Evolutionary conservation across 139 green algal species (phyloP).

Genomic region (Chlorella sp.): DNA sequence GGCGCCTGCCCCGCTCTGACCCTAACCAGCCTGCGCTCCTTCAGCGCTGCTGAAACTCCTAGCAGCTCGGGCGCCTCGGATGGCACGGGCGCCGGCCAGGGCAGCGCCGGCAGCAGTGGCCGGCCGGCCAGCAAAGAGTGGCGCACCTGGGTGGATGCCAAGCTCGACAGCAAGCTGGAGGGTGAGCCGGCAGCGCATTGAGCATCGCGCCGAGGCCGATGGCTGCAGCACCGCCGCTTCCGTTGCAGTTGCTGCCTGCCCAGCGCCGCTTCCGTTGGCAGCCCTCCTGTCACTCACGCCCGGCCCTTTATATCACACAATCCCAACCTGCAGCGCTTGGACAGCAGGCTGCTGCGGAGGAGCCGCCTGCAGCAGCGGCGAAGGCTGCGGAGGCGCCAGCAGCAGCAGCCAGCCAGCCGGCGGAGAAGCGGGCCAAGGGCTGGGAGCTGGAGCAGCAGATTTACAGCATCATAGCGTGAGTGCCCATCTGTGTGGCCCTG

Average conservation of each 20-base stretch:
- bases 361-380: not conserved
- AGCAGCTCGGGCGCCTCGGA: too few species aligned
- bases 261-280: not conserved
- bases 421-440: not conserved
- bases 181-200: not conserved
- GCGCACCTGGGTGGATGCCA: constrained; percentile 36
- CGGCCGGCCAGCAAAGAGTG: constrained; percentile 19
- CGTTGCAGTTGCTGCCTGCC: not conserved
- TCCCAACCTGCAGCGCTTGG: not conserved
- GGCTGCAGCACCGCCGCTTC: not conserved
- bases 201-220: not conserved
- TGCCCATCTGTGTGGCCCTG: too few species aligned
- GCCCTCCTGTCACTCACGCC: not conserved
- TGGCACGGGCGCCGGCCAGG: too few species aligned
- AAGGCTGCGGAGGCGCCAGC: not conserved
- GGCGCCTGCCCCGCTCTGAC: not conserved
- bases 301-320: not conserved
- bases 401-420: not conserved
- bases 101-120: not conserved
- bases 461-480: constrained; percentile 12
- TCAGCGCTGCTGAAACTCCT: not conserved
- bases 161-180: constrained; percentile 26
- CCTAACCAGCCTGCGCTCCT: constrained; percentile 1
- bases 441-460: constrained; percentile 33
- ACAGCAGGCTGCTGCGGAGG: too few species aligned